Evolutionary conservation across 2,329 filamentous ascomycete genomes (phyloP).

Genomic region (Ceratocystiopsis minuta): DNA sequence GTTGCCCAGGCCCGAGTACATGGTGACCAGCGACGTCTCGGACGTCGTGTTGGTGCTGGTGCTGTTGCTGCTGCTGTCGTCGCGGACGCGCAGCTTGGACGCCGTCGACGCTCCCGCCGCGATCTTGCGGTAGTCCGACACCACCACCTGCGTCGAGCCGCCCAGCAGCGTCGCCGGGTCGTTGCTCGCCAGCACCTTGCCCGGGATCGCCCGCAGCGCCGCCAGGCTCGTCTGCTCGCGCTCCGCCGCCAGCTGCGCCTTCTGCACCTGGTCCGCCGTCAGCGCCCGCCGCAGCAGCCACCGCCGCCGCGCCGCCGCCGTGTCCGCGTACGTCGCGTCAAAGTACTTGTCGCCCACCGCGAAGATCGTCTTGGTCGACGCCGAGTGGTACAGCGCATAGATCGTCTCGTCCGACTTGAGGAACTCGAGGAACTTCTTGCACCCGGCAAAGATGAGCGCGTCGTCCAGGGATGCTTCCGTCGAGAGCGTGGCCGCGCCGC

Average conservation of each 20-base stretch:
- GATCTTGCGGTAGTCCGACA: slow-evolving; percentile 6
- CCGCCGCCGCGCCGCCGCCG: not conserved
- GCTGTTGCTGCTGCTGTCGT: not conserved
- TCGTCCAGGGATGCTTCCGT: slow-evolving; percentile 3
- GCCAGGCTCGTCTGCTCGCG: slow-evolving; percentile 4
- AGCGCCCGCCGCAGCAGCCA: not conserved
- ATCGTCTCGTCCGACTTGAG: slow-evolving; percentile 5
- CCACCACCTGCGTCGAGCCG: slow-evolving; percentile 6
- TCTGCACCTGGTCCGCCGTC: slow-evolving; percentile 4
- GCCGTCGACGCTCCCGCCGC: not conserved
- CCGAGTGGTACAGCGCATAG: slow-evolving; percentile 5
- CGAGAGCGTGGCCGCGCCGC: slow-evolving; percentile 1
- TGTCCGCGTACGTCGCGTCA: not conserved
- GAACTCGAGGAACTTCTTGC: slow-evolving; percentile 4
- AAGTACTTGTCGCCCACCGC: slow-evolving; percentile 7
- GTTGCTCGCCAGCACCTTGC: slow-evolving; percentile 4
- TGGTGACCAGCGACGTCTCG: slow-evolving; percentile 3
- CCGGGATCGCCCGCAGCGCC: slow-evolving; percentile 5
- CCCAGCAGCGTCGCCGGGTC: slow-evolving; percentile 1
- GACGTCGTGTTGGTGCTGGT: slow-evolving; percentile 4
- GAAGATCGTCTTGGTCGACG: slow-evolving; percentile 4
- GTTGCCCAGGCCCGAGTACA: slow-evolving; percentile 6
- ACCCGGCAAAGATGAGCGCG: slow-evolving; percentile 6
- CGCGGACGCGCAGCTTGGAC: not conserved
- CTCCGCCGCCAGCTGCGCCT: slow-evolving; percentile 5